Base-by-base conservation (phyloP, 1,284 basidiomycete genomes). In the Trichosporon inkin region DNA sequence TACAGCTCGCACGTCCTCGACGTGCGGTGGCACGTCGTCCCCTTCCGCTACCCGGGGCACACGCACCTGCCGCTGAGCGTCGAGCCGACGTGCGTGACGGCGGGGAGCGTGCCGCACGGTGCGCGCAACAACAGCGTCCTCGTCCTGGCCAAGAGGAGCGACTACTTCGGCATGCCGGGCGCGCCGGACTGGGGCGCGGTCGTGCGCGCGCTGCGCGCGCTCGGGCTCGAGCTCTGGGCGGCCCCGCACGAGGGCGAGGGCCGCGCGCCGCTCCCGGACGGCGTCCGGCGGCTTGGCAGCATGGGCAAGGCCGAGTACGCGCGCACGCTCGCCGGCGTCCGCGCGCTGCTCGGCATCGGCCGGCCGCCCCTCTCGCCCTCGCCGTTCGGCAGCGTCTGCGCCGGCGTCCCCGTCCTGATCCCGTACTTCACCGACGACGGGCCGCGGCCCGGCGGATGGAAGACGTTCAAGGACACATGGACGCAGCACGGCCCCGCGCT, bases 1-100 rank as follows among this genome's bases (percentile, higher is more conserved):
- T 78, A 74, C 69, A 64, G 65, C 14, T 75, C 64, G 60, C 73
- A 77, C 38, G 67, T 73, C 6, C 63, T 78, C 6, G 77, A 76
- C 11, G 67, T 68, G 37, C 62, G 70, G 47, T 78, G 75, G 75
- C 69, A 70, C 24, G 60, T 73, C 3, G 69, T 67, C 32, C 72
- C 75, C 0, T 76, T 68, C 62, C 68, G 14, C 60, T 72, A 56
- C 69, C 72, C 28, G 57, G 59, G 13, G 52, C 65, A 28, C 72
- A 75, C 62, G 56, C 63, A 17, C 65, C 70, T 77, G 8, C 71
- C 75, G 1, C 71, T 76, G 54, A 68, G 72, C 6, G 68, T 78
- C 57, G 73, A 77, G 63, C 62, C 71, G 28, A 60, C 65, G 8
- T 78, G 77, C 55, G 54, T 69, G 17, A 55, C 61, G 6, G 55